phyloP scores from a whole-genome alignment of 164 flowering plant species.

The Santalum album region DNA sequence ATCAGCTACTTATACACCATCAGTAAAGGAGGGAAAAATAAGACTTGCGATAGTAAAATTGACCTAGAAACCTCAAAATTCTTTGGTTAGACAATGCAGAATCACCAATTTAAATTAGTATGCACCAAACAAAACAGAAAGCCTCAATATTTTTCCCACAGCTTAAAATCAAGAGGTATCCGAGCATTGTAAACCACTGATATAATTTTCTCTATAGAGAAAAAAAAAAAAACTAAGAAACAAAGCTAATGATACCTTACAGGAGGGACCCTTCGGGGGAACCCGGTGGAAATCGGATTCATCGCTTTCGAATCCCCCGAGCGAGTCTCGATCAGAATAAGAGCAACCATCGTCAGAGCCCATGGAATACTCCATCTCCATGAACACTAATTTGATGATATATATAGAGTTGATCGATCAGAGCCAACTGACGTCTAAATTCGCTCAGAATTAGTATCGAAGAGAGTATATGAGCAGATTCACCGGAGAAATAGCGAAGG shows the following conservation, averaged over 20 bases:
- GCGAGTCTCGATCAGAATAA: conserved; percentile 47
- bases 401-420: too few relatives aligned
- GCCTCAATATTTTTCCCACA: too few relatives aligned
- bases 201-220: too few relatives aligned
- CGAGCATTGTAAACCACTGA: background rate
- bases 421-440: too few relatives aligned
- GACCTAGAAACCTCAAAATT: background rate
- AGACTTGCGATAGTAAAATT: background rate
- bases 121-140: background rate
- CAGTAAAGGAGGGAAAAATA: background rate
- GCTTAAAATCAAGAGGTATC: too few relatives aligned
- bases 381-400: too few relatives aligned
- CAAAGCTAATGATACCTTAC: conserved; percentile 30
- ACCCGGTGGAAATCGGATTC: conserved; percentile 29
- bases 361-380: conserved; percentile 37
- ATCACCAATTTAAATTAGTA: background rate
- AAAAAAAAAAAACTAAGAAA: too few relatives aligned
- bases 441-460: too few relatives aligned
- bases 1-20: background rate
- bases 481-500: too few relatives aligned
- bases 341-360: conserved; percentile 41
- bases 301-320: conserved; percentile 47
- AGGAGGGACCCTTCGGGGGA: conserved; percentile 25
- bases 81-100: too few relatives aligned
- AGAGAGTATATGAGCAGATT: too few relatives aligned